Percentiles rank a stretch among this genome's conserved stretches.
phyloP scores from a whole-genome alignment of 192 early-diverging fungal genomes.

The Backusella sp. region DNA sequence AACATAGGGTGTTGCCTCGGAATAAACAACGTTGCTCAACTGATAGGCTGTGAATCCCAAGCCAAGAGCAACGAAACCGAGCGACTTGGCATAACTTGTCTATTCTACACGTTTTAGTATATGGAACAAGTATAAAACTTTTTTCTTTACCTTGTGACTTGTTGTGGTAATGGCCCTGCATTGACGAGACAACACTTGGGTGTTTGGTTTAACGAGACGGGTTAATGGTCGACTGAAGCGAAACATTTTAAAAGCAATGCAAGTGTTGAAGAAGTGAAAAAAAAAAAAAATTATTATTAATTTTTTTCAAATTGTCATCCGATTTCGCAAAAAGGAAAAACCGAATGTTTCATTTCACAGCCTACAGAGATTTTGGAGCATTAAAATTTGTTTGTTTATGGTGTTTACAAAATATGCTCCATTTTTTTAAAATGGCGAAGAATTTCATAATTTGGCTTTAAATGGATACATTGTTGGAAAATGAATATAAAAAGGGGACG shows the following conservation, averaged over 20 bases:
- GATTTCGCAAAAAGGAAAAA: no score
- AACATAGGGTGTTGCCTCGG: not conserved
- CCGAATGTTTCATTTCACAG: not conserved
- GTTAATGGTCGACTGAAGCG: not conserved
- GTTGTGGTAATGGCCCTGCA: not conserved
- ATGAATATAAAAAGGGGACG: not conserved
- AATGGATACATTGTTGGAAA: not conserved
- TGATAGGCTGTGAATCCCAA: not conserved
- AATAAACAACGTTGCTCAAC: not conserved
- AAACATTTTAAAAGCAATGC: not conserved
- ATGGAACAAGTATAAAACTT: not conserved
- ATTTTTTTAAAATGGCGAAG: not conserved
- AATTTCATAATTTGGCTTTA: conserved; percentile 1
- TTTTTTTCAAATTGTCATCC: no score
- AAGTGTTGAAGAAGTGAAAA: not conserved
- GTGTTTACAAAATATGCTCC: not conserved
- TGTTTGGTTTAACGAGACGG: not conserved
- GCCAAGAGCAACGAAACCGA: not conserved
- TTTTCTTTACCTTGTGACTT: not conserved
- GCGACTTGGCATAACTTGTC: not conserved
- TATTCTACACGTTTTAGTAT: not conserved
- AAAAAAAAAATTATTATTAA: not conserved
- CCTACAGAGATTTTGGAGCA: no score
- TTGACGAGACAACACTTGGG: not conserved
- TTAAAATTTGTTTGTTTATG: no score